Percentiles rank a stretch among this genome's conserved stretches.
Conservation (phyloP, 352 stramenopile species). For the Pythium apleroticum region DNA sequence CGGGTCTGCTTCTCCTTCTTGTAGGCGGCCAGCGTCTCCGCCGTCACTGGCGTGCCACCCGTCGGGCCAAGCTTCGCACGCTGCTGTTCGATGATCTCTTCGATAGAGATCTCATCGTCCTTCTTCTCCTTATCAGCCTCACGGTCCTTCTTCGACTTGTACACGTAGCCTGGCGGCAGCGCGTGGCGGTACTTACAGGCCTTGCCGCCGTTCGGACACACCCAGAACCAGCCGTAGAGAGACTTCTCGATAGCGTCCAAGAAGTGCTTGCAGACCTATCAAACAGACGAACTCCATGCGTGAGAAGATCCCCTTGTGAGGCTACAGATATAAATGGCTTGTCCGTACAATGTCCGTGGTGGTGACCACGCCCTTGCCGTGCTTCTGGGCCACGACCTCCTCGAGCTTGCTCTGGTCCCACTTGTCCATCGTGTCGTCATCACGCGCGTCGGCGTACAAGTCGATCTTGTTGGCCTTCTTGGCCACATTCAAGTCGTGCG, state of each 20-base stretch:
- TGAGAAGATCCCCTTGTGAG: not conserved
- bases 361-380: conserved; percentile 77
- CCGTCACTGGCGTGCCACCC: conserved; percentile 85
- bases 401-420: conserved; percentile 91
- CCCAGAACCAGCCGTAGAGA: conserved; percentile 91
- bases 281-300: not conserved
- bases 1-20: conserved; percentile 82
- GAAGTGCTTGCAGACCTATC: conserved; percentile 83
- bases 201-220: conserved; percentile 83
- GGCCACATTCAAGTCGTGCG: conserved; percentile 85
- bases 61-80: conserved; percentile 84
- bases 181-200: conserved; percentile 84
- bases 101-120: conserved; percentile 82
- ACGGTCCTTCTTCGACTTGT: conserved; percentile 86
- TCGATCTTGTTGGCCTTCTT: conserved; percentile 90
- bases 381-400: conserved; percentile 81
- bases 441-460: conserved; percentile 83
- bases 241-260: conserved; percentile 90
- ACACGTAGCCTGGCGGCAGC: conserved; percentile 86
- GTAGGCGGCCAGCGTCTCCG: conserved; percentile 87
- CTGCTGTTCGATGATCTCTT: conserved; percentile 91
- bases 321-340: not conserved
- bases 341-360: conserved; percentile 80
- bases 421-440: conserved; percentile 80
- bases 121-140: conserved; percentile 85